Conservation (phyloP, 2,329 filamentous ascomycete species). For the Hypoxylon sp. region DNA sequence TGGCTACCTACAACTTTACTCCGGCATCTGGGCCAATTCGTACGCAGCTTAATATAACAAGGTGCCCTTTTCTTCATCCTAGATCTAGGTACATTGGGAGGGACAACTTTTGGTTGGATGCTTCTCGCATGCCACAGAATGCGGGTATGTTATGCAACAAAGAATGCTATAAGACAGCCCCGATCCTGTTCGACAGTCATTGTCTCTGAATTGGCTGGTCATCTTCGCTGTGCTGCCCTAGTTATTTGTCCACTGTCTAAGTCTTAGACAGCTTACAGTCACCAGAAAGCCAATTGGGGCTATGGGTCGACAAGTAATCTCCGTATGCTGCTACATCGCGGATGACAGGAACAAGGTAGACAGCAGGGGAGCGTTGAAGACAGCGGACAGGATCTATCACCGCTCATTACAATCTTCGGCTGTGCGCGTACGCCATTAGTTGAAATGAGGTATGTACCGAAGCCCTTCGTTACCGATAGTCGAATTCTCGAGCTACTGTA, state of each 20-base stretch:
- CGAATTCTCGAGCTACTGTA: slow-evolving; percentile 18
- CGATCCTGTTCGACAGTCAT: slow-evolving; percentile 35
- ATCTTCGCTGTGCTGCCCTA: slow-evolving; percentile 31
- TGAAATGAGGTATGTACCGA: slow-evolving; percentile 19
- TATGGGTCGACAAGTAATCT: slow-evolving; percentile 46
- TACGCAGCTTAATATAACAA: slow-evolving; percentile 25
- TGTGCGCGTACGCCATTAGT: slow-evolving; percentile 13
- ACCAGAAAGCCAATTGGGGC: slow-evolving; percentile 36
- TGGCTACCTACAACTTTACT: slow-evolving; percentile 21
- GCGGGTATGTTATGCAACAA: slow-evolving; percentile 33
- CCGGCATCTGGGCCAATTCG: slow-evolving; percentile 25
- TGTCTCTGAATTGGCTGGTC: slow-evolving; percentile 39
- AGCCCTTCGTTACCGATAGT: slow-evolving; percentile 14
- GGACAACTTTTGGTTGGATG: slow-evolving; percentile 16
- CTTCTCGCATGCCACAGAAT: slow-evolving; percentile 30
- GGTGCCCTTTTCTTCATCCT: slow-evolving; percentile 18
- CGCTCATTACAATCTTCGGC: slow-evolving; percentile 32
- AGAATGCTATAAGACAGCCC: slow-evolving; percentile 41
- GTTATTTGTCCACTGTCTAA: slow-evolving; percentile 27
- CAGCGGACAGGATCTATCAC: slow-evolving; percentile 33
- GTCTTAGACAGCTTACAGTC: slow-evolving; percentile 44
- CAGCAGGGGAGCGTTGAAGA: slow-evolving; percentile 37
- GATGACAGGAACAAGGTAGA: slow-evolving; percentile 39
- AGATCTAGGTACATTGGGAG: slow-evolving; percentile 15
- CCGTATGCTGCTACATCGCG: slow-evolving; percentile 45